Evolutionary conservation across 345 rosid species (phyloP), one percentile per base, ranked within the genome.

Genomic region (Boechera stricta): DNA sequence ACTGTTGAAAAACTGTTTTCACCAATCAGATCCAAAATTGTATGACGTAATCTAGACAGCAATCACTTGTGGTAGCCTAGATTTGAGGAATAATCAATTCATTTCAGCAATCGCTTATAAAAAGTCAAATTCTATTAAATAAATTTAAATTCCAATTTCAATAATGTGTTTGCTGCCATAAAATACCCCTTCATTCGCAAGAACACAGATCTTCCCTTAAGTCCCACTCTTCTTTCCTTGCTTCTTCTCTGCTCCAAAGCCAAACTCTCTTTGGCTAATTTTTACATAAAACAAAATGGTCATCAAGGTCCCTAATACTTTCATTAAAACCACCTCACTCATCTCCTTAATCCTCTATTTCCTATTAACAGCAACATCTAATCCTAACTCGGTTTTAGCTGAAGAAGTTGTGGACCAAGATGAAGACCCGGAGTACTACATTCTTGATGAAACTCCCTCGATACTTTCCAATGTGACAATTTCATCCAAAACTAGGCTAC

Each of bases 181-280:
- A 66, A 52, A 73, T 59, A 79, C 78, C 82, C 0, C 59, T 52
- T 33, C 82, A 73, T 66, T 48, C 28, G 6, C 63, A 51, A 72
- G 68, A 78, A 67, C 74, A 78, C 49, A 78, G 18, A 78, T 78
- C 78, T 65, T 67, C 58, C 1, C 81, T 67, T 51, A 59, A 67
- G 58, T 26, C 57, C 51, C 58, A 78, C 70, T 73, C 78, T 67
- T 60, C 33, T 26, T 78, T 0, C 13, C 0, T 55, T 70, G 64
- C 68, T 67, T 67, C 60, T 77, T 71, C 49, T 71, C 24, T 59
- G 51, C 41, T 72, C 64, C 58, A 73, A 42, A 78, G 53, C 66
- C 59, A 79, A 78, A 52, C 65, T 73, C 74, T 73, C 70, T 60
- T 78, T 67, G 57, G 82, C 15, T 78, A 32, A 2, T n/a, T 51